Conservation (phyloP, 2,329 filamentous ascomycete genomes). For the Penicillium vulpinum region DNA sequence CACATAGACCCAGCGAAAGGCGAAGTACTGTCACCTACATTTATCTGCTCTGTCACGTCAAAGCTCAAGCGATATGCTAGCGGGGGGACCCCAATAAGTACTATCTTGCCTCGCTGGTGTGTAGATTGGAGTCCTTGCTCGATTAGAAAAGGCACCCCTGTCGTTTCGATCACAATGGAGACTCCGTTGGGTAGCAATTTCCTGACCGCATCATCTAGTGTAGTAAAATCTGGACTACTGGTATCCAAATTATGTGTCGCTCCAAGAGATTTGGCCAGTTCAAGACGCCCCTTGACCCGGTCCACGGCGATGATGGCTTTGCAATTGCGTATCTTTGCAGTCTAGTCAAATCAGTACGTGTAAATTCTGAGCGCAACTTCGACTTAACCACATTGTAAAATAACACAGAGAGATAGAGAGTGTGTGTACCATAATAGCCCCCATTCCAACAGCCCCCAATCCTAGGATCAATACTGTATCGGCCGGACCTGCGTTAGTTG, state of each 20-base stretch:
- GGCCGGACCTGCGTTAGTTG: conserved; percentile 36
- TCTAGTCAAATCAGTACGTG: conserved; percentile 7
- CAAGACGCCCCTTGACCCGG: conserved; percentile 32
- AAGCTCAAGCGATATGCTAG: conserved; percentile 26
- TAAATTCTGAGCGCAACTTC: too few species aligned
- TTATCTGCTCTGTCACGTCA: background rate
- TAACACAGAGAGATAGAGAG: too few species aligned
- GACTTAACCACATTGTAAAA: background rate
- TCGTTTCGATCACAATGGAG: conserved; percentile 22
- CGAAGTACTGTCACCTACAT: background rate
- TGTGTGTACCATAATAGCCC: conserved; percentile 44
- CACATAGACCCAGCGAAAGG: background rate
- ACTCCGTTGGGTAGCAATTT: conserved; percentile 7
- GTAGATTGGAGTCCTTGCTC: conserved; percentile 19
- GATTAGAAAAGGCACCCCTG: conserved; percentile 18
- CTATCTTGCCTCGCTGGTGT: conserved; percentile 48
- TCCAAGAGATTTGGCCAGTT: conserved; percentile 40
- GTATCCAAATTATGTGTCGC: conserved; percentile 44
- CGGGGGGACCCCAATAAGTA: conserved; percentile 53
- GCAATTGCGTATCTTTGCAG: conserved; percentile 46
- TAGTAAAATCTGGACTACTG: conserved; percentile 4
- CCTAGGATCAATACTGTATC: conserved; percentile 47
- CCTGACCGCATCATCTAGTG: conserved; percentile 8
- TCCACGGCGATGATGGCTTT: conserved; percentile 44
- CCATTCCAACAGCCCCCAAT: conserved; percentile 50